Evolutionary conservation across 306 rosid species (phyloP).

Genomic region (Geum urbanum): DNA sequence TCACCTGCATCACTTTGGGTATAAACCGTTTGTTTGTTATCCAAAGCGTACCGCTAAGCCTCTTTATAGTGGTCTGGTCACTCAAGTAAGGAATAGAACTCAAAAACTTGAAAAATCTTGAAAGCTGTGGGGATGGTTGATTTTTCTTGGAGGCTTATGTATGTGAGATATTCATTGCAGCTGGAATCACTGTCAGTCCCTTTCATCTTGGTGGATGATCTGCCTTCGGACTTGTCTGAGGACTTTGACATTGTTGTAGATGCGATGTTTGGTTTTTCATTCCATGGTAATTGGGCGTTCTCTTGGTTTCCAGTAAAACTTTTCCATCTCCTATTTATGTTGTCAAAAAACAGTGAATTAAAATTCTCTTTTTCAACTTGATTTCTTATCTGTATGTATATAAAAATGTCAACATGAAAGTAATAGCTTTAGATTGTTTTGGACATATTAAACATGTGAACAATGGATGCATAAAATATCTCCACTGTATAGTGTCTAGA

Average conservation of each 20-base stretch:
- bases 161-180: constrained; percentile 42
- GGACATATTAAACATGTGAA: not conserved
- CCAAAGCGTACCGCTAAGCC: constrained; percentile 85
- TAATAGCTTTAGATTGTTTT: not conserved
- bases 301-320: constrained; percentile 7
- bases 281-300: constrained; percentile 57
- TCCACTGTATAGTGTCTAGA: not conserved
- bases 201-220: constrained; percentile 74
- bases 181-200: constrained; percentile 84
- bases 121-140: constrained; percentile 5
- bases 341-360: not conserved
- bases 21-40: constrained; percentile 67
- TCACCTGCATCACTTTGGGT: constrained; percentile 84
- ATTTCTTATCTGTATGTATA: not conserved
- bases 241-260: constrained; percentile 71
- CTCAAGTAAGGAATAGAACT: constrained; percentile 54
- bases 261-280: constrained; percentile 95
- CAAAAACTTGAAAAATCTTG: constrained; percentile 7
- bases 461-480: not conserved
- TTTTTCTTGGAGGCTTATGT: not conserved
- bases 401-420: not conserved
- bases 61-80: constrained; percentile 79
- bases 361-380: not conserved
- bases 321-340: constrained; percentile 1
- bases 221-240: constrained; percentile 58